These are phyloP conservation scores for Anthoceros angustus DNA, from an alignment of 225 moss, liverwort and hornwort species.

Conservation along the genomic window DNA sequence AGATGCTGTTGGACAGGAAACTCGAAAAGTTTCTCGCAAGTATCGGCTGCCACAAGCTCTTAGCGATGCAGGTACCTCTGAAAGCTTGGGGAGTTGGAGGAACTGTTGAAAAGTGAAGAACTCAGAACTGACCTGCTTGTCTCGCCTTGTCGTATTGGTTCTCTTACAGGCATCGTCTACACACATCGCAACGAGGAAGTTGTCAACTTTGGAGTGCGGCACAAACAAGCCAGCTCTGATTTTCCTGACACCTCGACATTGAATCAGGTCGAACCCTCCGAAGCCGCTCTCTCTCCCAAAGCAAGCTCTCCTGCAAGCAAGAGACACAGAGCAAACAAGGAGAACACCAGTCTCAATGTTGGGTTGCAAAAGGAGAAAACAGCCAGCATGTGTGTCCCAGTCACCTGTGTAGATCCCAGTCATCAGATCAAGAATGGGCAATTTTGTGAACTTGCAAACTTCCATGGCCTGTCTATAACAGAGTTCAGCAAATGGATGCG, in stretches of 20 bases:
- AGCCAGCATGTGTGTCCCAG: not conserved
- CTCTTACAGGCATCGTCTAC: slow-evolving; percentile 58
- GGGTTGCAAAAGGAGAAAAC: not conserved
- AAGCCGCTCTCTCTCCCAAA: not conserved
- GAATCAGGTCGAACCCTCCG: not conserved
- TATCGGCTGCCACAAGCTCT: not conserved
- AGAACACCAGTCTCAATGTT: not conserved
- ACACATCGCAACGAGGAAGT: slow-evolving; percentile 94
- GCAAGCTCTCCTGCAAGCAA: not conserved
- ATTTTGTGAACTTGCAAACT: slow-evolving; percentile 28
- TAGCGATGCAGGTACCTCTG: not conserved
- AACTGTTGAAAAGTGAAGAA: not conserved
- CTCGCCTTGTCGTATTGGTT: not conserved
- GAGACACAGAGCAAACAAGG: not conserved
- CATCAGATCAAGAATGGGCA: slow-evolving; percentile 9
- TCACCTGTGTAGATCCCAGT: not conserved
- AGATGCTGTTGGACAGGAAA: slow-evolving; percentile 28
- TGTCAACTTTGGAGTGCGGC: slow-evolving; percentile 32
- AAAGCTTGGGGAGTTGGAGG: not conserved
- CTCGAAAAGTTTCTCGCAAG: not conserved
- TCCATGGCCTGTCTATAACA: slow-evolving; percentile 33
- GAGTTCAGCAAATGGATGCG: slow-evolving; percentile 35
- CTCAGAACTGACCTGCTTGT: not conserved
- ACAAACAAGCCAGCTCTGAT: slow-evolving; percentile 7
- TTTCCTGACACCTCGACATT: not conserved